Evolutionary conservation across 148 eudicot species (phyloP).

Genomic region (Diospyros lotus): DNA sequence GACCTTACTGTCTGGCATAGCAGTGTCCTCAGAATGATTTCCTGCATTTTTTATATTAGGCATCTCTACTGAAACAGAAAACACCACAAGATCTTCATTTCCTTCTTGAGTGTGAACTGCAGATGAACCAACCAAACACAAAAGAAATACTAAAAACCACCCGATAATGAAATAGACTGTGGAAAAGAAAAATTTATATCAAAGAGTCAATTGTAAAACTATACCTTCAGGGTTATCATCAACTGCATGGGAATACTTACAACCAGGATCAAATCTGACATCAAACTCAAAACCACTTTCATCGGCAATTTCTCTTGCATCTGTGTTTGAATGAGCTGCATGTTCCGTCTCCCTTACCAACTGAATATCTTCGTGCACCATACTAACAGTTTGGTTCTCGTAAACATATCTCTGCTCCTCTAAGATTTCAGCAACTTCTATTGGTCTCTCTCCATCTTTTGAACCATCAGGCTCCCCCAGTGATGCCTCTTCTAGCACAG

Average conservation of each 20-base stretch:
- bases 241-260: background rate
- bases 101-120: slow-evolving; percentile 22
- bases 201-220: background rate
- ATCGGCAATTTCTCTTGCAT: slow-evolving; percentile 16
- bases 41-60: slow-evolving; percentile 19
- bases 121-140: slow-evolving; percentile 4
- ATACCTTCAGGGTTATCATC: slow-evolving; percentile 24
- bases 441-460: background rate
- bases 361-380: slow-evolving; percentile 14
- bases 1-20: slow-evolving; percentile 28
- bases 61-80: slow-evolving; percentile 10
- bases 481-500: slow-evolving; percentile 7
- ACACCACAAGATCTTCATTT: slow-evolving; percentile 18
- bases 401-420: slow-evolving; percentile 11
- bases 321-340: slow-evolving; percentile 17
- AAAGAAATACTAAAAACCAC: background rate
- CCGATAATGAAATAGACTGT: background rate
- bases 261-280: background rate
- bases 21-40: slow-evolving; percentile 3
- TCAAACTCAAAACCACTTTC: slow-evolving; percentile 17
- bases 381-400: slow-evolving; percentile 16
- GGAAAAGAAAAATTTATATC: background rate
- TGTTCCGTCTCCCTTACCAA: slow-evolving; percentile 20
- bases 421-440: slow-evolving; percentile 7
- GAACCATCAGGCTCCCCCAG: slow-evolving; percentile 4